Conservation (phyloP, 768 basidiomycete genomes). For the Candolleomyces eurysporus region DNA sequence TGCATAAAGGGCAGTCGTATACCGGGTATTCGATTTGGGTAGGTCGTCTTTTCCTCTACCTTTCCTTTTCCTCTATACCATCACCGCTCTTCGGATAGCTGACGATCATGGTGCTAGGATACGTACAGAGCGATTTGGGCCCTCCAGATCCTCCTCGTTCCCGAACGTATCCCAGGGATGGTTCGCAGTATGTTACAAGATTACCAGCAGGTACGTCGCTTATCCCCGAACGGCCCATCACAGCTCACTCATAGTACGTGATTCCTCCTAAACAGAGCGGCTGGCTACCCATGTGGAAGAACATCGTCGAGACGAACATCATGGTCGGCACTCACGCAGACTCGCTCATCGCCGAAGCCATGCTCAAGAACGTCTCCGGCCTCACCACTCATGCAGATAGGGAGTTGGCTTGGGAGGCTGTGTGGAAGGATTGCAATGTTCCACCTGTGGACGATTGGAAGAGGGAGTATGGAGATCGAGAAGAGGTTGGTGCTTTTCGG, state of each 20-base stretch:
- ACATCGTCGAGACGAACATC: slow-evolving; percentile 83
- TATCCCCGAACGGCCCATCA: background rate
- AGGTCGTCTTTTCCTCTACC: slow-evolving; percentile 14
- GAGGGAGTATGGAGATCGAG: slow-evolving; percentile 63
- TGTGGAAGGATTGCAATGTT: slow-evolving; percentile 69
- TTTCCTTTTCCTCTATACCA: background rate
- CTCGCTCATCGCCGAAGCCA: slow-evolving; percentile 72
- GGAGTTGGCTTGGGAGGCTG: slow-evolving; percentile 68
- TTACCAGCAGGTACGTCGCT: slow-evolving; percentile 52
- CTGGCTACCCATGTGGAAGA: slow-evolving; percentile 92
- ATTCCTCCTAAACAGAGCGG: slow-evolving; percentile 49
- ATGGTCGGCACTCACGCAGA: slow-evolving; percentile 85
- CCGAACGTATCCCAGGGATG: slow-evolving; percentile 76
- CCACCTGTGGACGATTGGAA: slow-evolving; percentile 56
- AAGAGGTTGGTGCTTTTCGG: slow-evolving; percentile 47
- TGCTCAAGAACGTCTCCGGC: slow-evolving; percentile 52
- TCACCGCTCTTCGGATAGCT: too few species aligned
- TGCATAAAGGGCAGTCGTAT: slow-evolving; percentile 68
- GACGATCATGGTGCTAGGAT: slow-evolving; percentile 42
- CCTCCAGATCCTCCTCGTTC: slow-evolving; percentile 73
- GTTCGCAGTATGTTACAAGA: slow-evolving; percentile 79
- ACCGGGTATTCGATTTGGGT: slow-evolving; percentile 84
- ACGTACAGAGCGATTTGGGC: slow-evolving; percentile 79
- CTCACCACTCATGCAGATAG: slow-evolving; percentile 50
- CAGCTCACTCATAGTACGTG: background rate